These are phyloP conservation scores for Wilcoxina mikolae DNA, from an alignment of 495 filamentous ascomycete genomes.

Conservation along the genomic window DNA sequence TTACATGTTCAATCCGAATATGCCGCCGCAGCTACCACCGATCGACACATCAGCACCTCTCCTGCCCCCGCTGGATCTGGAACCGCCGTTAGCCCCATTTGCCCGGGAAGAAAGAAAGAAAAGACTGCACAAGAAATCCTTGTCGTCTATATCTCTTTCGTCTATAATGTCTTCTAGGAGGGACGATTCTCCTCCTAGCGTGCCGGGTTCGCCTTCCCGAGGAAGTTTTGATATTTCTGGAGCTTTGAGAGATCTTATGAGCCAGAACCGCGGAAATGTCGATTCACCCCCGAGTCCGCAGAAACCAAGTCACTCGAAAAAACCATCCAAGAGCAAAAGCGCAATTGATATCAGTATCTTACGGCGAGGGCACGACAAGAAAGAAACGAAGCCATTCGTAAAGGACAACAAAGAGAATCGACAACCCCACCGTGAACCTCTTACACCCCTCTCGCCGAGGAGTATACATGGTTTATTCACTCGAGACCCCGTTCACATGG, in stretches of 20 bases:
- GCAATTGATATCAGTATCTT: slow-evolving; percentile 24
- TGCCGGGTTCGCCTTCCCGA: slow-evolving; percentile 18
- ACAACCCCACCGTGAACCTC: slow-evolving; percentile 5
- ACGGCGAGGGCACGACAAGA: slow-evolving; percentile 20
- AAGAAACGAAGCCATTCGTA: slow-evolving; percentile 17
- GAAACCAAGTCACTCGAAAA: slow-evolving; percentile 17
- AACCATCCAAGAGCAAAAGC: slow-evolving; percentile 24
- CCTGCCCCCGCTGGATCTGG: slow-evolving; percentile 13
- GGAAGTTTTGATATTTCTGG: slow-evolving; percentile 20
- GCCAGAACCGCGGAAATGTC: neutral
- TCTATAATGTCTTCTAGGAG: slow-evolving; percentile 25
- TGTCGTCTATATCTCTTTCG: slow-evolving; percentile 24
- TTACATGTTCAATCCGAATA: slow-evolving; percentile 21
- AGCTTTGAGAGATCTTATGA: slow-evolving; percentile 1
- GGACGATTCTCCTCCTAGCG: neutral
- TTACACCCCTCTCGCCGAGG: neutral
- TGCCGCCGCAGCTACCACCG: slow-evolving; percentile 22
- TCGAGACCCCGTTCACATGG: neutral
- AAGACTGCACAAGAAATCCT: slow-evolving; percentile 23
- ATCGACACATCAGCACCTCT: slow-evolving; percentile 16
- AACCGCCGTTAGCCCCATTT: slow-evolving; percentile 24
- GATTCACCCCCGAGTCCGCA: slow-evolving; percentile 4
- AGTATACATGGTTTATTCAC: slow-evolving; percentile 1
- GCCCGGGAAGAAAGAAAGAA: slow-evolving; percentile 17
- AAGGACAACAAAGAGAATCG: slow-evolving; percentile 26